Conservation (phyloP, 2,329 filamentous ascomycete genomes). For the Apiospora pterosperma region DNA sequence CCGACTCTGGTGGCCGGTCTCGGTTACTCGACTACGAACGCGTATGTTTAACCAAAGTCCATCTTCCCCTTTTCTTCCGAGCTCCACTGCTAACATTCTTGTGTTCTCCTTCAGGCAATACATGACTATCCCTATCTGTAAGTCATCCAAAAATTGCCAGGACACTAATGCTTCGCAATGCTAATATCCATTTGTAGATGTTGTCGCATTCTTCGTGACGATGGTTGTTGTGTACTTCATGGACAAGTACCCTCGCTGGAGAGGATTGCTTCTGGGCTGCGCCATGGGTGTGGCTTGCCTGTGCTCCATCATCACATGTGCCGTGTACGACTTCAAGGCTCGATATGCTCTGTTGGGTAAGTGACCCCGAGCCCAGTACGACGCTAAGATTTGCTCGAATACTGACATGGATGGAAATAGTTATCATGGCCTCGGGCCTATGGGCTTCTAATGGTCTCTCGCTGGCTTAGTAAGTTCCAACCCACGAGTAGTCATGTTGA, state of each 20-base stretch:
- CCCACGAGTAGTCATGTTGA: not conserved
- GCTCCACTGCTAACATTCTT: no score
- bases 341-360: constrained; percentile 52
- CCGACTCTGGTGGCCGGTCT: constrained; percentile 39
- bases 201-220: constrained; percentile 39
- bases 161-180: not conserved
- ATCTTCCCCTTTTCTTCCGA: no score
- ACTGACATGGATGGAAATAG: no score
- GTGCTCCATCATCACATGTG: constrained; percentile 36
- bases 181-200: not conserved
- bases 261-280: constrained; percentile 44
- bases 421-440: constrained; percentile 52
- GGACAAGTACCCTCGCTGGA: constrained; percentile 41
- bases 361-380: no score
- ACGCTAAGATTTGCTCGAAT: no score
- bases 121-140: constrained; percentile 48
- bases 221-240: constrained; percentile 42
- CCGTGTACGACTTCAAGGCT: constrained; percentile 47
- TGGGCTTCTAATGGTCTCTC: constrained; percentile 51
- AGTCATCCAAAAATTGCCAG: constrained; percentile 35
- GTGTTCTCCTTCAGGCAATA: no score
- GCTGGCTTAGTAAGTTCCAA: constrained; percentile 37
- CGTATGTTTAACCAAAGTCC: no score
- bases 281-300: constrained; percentile 42
- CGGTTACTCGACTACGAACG: constrained; percentile 40